Evolutionary conservation across 2,329 filamentous ascomycete genomes (phyloP), one percentile per base, ranked within the genome.

Genomic region (Bipolaris gigantea): DNA sequence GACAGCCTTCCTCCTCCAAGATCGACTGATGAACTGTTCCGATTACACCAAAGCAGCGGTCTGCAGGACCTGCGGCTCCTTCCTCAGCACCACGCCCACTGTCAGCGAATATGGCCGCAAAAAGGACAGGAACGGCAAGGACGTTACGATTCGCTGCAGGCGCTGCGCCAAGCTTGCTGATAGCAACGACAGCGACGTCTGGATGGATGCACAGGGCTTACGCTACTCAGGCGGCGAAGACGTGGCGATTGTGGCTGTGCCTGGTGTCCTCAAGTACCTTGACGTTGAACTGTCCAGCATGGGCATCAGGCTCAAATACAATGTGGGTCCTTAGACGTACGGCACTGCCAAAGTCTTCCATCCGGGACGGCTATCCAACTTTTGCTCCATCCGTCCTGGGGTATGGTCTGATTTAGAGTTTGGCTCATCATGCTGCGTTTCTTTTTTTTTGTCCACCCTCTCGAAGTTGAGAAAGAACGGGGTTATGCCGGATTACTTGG

Each of bases 211-310:
- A 0, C 84, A 89, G 62, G 93, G 93, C 1, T 82, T 85, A 62
- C 86, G 89, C 63, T 97, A 89, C 83, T 83, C 90, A 32, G 94
- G 94, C 8, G 94, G 94, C 44, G 90, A 93, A 60, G 85, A 97
- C 71, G 94, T 94, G 3, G 94, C 92, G 3, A 81, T 94, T 61
- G 91, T 99, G 33, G 92, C 92, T 49, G 90, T 99, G 15, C 94
- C 94, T 0, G 93, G 92, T 60, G 94, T 96, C 50, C 78, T 99
- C 74, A 91, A 90, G 77, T 97, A 89, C 79, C 77, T 99, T 62
- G 94, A 99, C 76, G 92, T 96, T 18, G 94, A 99, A 77, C 79
- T 99, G 66, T 90, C 92, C 33, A 92, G 92, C 51, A 99, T 99
- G 94, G 94, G 94, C 48, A 88, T 99, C 49, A 89, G 92, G 77